These are phyloP conservation scores for Thelonectria rubi DNA, from an alignment of 2,329 filamentous ascomycete genomes.

Conservation along the genomic window DNA sequence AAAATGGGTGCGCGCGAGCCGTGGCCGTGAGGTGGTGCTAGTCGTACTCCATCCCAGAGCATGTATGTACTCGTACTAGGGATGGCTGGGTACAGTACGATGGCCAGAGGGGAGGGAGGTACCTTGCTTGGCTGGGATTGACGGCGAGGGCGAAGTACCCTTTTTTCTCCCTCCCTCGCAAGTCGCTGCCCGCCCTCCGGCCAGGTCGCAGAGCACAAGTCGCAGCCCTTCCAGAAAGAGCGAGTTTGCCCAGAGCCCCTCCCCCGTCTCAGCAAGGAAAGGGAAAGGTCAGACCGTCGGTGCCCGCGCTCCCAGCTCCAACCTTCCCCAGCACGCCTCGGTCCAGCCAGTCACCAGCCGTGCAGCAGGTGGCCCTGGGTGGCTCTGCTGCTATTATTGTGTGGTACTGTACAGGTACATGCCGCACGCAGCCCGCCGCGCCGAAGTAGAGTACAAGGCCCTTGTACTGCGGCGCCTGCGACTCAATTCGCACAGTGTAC, in stretches of 20 bases:
- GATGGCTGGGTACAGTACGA: slow-evolving; percentile 11
- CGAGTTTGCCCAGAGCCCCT: background rate
- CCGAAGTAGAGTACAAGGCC: slow-evolving; percentile 49
- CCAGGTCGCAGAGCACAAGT: background rate
- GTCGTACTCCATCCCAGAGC: slow-evolving; percentile 22
- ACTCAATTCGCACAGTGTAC: slow-evolving; percentile 49
- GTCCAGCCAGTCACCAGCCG: slow-evolving; percentile 35
- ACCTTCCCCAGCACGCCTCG: slow-evolving; percentile 32
- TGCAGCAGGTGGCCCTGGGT: slow-evolving; percentile 32
- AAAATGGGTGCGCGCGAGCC: slow-evolving; percentile 43
- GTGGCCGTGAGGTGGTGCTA: slow-evolving; percentile 22
- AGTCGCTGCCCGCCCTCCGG: background rate
- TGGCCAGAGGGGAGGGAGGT: slow-evolving; percentile 19
- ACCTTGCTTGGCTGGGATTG: slow-evolving; percentile 10
- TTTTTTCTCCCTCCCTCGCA: background rate
- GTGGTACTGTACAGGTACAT: slow-evolving; percentile 54
- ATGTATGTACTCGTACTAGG: slow-evolving; percentile 16
- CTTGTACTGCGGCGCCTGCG: slow-evolving; percentile 42
- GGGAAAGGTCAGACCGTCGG: slow-evolving; percentile 31
- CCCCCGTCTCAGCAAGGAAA: slow-evolving; percentile 21
- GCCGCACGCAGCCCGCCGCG: slow-evolving; percentile 42
- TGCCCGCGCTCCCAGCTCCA: slow-evolving; percentile 33
- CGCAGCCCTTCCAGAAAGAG: slow-evolving; percentile 16
- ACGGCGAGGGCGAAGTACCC: slow-evolving; percentile 19
- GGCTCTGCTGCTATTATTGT: slow-evolving; percentile 41